Percentiles rank a stretch among this genome's conserved stretches.
phyloP scores from a whole-genome alignment of 2,329 filamentous ascomycete genomes.

The Penicillium sp. region DNA sequence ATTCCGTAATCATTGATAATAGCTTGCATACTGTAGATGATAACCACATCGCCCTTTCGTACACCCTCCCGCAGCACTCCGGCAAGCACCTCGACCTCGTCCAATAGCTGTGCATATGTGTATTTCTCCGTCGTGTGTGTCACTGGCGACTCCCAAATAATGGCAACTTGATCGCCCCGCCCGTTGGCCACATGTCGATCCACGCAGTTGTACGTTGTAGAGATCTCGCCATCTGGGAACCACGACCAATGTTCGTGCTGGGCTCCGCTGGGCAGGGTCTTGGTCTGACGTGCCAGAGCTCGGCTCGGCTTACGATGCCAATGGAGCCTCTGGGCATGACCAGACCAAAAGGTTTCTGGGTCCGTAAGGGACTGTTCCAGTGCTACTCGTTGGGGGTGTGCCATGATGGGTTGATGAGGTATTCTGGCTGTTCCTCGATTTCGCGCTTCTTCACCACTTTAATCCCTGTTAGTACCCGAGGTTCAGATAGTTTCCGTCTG shows the following conservation, averaged over 20 bases:
- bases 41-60: slow-evolving; percentile 74
- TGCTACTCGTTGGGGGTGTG: slow-evolving; percentile 47
- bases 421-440: not conserved
- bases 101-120: slow-evolving; percentile 69
- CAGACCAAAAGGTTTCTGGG: slow-evolving; percentile 68
- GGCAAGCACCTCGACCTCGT: slow-evolving; percentile 75
- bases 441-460: not conserved
- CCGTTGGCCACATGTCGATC: slow-evolving; percentile 81
- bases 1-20: not conserved
- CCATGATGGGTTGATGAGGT: slow-evolving; percentile 7
- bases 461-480: slow-evolving; percentile 1
- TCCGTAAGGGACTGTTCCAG: slow-evolving; percentile 57
- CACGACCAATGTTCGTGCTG: slow-evolving; percentile 76
- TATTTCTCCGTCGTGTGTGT: slow-evolving; percentile 65
- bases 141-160: slow-evolving; percentile 85
- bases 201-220: slow-evolving; percentile 85
- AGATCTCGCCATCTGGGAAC: slow-evolving; percentile 85
- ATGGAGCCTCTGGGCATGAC: slow-evolving; percentile 67
- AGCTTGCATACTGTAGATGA: slow-evolving; percentile 69
- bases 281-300: slow-evolving; percentile 57
- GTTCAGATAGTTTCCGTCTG: not conserved
- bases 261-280: slow-evolving; percentile 56
- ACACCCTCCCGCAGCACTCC: slow-evolving; percentile 79
- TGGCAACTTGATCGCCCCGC: slow-evolving; percentile 66
- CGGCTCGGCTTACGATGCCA: slow-evolving; percentile 73